phyloP scores from a whole-genome alignment of 2,329 filamentous ascomycete genomes.

The Colletotrichum sp. region DNA sequence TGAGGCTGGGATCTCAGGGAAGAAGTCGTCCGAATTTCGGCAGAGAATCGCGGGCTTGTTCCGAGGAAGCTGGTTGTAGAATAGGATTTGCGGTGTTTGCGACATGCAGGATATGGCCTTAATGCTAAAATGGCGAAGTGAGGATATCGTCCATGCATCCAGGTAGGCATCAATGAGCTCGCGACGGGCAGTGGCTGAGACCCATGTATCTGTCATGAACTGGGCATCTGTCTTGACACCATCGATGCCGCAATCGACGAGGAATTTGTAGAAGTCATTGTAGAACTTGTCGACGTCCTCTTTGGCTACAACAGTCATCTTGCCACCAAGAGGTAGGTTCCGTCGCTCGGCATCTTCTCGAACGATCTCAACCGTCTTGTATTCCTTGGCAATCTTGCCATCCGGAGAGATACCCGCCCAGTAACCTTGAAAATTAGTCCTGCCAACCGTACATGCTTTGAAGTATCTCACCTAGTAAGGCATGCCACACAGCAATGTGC shows the following conservation, averaged over 20 bases:
- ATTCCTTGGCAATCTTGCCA: constrained; percentile 76
- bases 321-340: constrained; percentile 60
- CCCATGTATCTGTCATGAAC: constrained; percentile 82
- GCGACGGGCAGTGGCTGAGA: constrained; percentile 71
- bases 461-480: constrained; percentile 57
- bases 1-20: constrained; percentile 78
- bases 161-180: constrained; percentile 78
- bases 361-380: constrained; percentile 72
- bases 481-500: constrained; percentile 94
- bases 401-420: constrained; percentile 87
- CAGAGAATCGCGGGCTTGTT: constrained; percentile 76
- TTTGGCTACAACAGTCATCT: constrained; percentile 75
- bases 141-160: constrained; percentile 83
- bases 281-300: constrained; percentile 81
- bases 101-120: constrained; percentile 95
- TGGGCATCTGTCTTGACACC: constrained; percentile 94
- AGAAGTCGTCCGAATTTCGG: constrained; percentile 92
- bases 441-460: constrained; percentile 10
- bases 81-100: constrained; percentile 83
- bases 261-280: constrained; percentile 88
- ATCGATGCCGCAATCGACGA: constrained; percentile 76
- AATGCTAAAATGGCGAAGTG: constrained; percentile 77
- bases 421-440: constrained; percentile 59
- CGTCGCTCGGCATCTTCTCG: constrained; percentile 52
- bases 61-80: constrained; percentile 81